Evolutionary conservation across 352 stramenopile genomes (phyloP).

Genomic region (Saprolegnia diclina): DNA sequence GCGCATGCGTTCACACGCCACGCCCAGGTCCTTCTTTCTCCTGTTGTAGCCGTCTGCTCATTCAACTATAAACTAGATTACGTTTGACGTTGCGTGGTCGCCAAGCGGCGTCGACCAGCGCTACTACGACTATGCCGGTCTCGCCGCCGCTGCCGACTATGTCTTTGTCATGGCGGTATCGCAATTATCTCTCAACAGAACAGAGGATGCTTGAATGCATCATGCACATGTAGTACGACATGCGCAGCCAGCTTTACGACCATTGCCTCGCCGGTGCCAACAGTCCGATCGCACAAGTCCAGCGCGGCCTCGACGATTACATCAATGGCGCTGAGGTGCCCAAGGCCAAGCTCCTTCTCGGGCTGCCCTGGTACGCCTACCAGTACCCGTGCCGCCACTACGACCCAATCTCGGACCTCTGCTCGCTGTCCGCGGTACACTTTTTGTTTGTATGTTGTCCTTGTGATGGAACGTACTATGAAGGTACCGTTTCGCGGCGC

Average conservation of each 20-base stretch:
- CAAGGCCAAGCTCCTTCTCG: slow-evolving; percentile 79
- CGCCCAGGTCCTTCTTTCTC: slow-evolving; percentile 40
- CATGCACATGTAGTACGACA: slow-evolving; percentile 69
- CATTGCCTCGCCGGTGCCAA: slow-evolving; percentile 83
- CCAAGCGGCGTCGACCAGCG: slow-evolving; percentile 69
- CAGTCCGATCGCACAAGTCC: slow-evolving; percentile 61
- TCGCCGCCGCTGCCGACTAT: slow-evolving; percentile 65
- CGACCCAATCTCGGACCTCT: slow-evolving; percentile 28
- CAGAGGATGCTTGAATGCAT: too few species aligned
- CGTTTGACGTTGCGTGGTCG: slow-evolving; percentile 76
- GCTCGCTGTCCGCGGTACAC: slow-evolving; percentile 31
- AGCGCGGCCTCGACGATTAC: slow-evolving; percentile 73
- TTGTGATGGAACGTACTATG: slow-evolving; percentile 22
- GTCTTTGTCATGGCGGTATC: slow-evolving; percentile 87
- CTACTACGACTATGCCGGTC: slow-evolving; percentile 75
- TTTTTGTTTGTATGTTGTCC: background rate
- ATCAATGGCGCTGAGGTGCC: slow-evolving; percentile 49
- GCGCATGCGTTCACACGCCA: slow-evolving; percentile 49
- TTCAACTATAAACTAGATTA: slow-evolving; percentile 41
- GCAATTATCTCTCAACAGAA: background rate
- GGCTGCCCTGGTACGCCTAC: slow-evolving; percentile 90
- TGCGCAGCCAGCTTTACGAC: slow-evolving; percentile 88
- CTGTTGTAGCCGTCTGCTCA: slow-evolving; percentile 10
- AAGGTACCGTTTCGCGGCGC: slow-evolving; percentile 59
- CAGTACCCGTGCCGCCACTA: slow-evolving; percentile 55